Base-by-base conservation (phyloP, 2,329 filamentous ascomycete species). In the Paramyrothecium sp. region DNA sequence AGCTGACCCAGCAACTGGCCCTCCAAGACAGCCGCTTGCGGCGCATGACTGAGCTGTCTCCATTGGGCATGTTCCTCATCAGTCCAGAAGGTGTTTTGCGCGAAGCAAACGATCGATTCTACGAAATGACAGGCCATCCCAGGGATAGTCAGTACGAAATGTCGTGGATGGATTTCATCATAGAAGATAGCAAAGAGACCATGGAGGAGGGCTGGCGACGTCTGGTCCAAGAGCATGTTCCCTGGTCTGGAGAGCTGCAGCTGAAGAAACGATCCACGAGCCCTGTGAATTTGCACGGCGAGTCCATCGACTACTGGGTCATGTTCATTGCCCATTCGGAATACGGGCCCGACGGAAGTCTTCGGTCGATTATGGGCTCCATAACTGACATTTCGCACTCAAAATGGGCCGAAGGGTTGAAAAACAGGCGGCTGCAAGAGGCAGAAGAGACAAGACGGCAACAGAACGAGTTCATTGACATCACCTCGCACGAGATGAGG, bases 391-490 rank as follows among this genome's bases (percentile, higher is more conserved):
- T 79, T 19, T 77, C 74, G 0, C 71, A 75, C n/a, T 67, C 77
- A 4, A 78, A 78, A 47, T 77, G 73, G 69, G 75, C 73, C 0
- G 71, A 78, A 23, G 71, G 70, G 0, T 56, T 78, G 2, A 71
- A 78, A 50, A 68, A 70, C 16, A 66, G 66, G 13, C 67, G 73
- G 7, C 63, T 76, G 0, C 68, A 70, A 22, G 71, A 75, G 47
- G 72, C 73, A 0, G 72, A 75, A 12, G 73, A 74, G 60, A 72
- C 67, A 3, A 58, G 72, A 16, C 56, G 82, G 20, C 81, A 83
- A 60, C 83, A 86, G 58, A 82, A 84, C 54, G 81, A 82, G 54
- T 92, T 92, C 64, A 90, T 92, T 64, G 89, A 91, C 67, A 90
- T 90, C 70, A 83, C 81, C 1, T 84, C 82, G 3, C 87, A 89